These are phyloP conservation scores for Kodamaea sagamina DNA, from an alignment of 805 yeast species.

Conservation along the genomic window DNA sequence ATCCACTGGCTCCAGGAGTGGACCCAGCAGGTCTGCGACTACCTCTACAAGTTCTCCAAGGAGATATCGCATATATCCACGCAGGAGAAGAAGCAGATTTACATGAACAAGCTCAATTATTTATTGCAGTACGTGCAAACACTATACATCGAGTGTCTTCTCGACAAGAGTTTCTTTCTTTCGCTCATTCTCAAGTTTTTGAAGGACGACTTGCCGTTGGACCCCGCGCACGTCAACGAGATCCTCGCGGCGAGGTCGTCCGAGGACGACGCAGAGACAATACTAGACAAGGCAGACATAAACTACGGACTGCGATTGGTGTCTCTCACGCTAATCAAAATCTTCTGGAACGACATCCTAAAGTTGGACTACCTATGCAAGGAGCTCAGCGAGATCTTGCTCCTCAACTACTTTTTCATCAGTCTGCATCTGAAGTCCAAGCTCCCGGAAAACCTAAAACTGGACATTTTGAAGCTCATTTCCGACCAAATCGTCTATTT, in stretches of 20 bases:
- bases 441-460: slow-evolving; percentile 23
- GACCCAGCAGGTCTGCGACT: slow-evolving; percentile 80
- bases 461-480: slow-evolving; percentile 33
- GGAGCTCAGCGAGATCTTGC: slow-evolving; percentile 61
- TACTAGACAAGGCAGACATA: slow-evolving; percentile 21
- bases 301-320: slow-evolving; percentile 39
- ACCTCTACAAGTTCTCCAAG: slow-evolving; percentile 51
- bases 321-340: slow-evolving; percentile 51
- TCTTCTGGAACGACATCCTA: slow-evolving; percentile 72
- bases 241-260: slow-evolving; percentile 12
- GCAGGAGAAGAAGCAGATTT: slow-evolving; percentile 34
- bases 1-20: slow-evolving; percentile 78
- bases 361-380: slow-evolving; percentile 59
- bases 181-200: slow-evolving; percentile 63
- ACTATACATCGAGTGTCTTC: slow-evolving; percentile 65
- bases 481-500: slow-evolving; percentile 37
- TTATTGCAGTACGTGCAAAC: slow-evolving; percentile 60
- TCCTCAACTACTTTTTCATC: slow-evolving; percentile 48
- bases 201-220: slow-evolving; percentile 35
- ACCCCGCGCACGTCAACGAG: slow-evolving; percentile 25
- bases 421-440: slow-evolving; percentile 2
- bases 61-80: slow-evolving; percentile 32
- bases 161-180: slow-evolving; percentile 63
- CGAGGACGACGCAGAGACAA: slow-evolving; percentile 22
- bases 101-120: slow-evolving; percentile 59